phyloP scores from a whole-genome alignment of 805 yeast species.

The Tetrapisispora phaffii region DNA sequence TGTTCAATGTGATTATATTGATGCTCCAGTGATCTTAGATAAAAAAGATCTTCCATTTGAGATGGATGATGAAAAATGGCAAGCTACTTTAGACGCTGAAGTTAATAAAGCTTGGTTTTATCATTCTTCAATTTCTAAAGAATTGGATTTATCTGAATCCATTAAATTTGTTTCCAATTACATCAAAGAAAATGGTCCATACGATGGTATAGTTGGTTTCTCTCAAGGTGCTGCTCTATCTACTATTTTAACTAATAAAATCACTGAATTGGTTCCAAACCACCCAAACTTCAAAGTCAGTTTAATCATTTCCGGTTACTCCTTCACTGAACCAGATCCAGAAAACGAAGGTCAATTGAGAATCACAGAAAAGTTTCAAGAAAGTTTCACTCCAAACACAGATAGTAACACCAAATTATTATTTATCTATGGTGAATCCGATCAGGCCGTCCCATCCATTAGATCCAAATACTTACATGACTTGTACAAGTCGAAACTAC shows the following conservation, averaged over 20 bases:
- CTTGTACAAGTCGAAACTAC: slow-evolving; percentile 31
- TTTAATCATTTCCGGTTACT: slow-evolving; percentile 62
- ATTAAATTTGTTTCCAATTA: slow-evolving; percentile 40
- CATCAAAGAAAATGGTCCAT: slow-evolving; percentile 62
- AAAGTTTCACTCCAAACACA: slow-evolving; percentile 26
- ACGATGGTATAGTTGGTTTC: slow-evolving; percentile 82
- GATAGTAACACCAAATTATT: slow-evolving; percentile 38
- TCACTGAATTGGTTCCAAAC: slow-evolving; percentile 43
- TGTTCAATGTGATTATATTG: slow-evolving; percentile 63
- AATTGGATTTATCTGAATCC: slow-evolving; percentile 43
- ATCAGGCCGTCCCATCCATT: slow-evolving; percentile 71
- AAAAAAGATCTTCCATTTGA: slow-evolving; percentile 69
- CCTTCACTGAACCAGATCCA: slow-evolving; percentile 36
- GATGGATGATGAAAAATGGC: slow-evolving; percentile 44
- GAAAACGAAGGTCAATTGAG: slow-evolving; percentile 26
- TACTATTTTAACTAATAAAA: slow-evolving; percentile 54
- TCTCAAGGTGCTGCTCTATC: slow-evolving; percentile 92
- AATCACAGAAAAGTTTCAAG: slow-evolving; percentile 30
- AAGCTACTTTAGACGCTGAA: slow-evolving; percentile 37
- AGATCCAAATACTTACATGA: slow-evolving; percentile 54
- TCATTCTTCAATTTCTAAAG: slow-evolving; percentile 38
- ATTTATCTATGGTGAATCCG: slow-evolving; percentile 78
- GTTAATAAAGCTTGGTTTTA: slow-evolving; percentile 68
- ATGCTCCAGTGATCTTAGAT: slow-evolving; percentile 62
- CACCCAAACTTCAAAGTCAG: slow-evolving; percentile 53